Evolutionary conservation across 805 yeast species (phyloP).

Genomic region (Lipomyces spencermartinsiae): DNA sequence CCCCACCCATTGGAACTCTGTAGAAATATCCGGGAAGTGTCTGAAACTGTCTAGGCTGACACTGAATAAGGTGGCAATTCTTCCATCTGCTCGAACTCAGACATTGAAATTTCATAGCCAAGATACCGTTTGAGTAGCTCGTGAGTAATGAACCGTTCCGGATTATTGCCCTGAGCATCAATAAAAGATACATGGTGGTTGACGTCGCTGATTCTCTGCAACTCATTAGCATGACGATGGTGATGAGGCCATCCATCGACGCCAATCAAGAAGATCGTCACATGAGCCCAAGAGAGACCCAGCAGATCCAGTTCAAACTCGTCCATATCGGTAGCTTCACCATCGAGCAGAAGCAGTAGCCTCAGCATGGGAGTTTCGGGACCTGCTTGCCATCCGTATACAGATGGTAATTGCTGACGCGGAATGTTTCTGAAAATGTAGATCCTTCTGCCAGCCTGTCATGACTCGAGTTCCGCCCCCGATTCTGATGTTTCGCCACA

Average conservation of each 20-base stretch:
- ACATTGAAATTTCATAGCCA: conserved; percentile 5
- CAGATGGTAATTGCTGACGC: conserved; percentile 3
- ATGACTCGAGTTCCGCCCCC: conserved; percentile 13
- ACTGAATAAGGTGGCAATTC: conserved; percentile 9
- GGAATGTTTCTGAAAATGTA: conserved; percentile 4
- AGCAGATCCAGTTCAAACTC: conserved; percentile 10
- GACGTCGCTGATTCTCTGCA: conserved; percentile 6
- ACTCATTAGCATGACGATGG: conserved; percentile 9
- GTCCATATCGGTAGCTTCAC: conserved; percentile 12
- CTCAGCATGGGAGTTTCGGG: conserved; percentile 5
- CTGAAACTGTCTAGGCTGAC: not conserved
- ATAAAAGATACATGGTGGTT: conserved; percentile 8
- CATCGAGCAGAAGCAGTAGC: conserved; percentile 2
- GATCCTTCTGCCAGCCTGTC: conserved; percentile 6
- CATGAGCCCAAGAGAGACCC: conserved; percentile 7
- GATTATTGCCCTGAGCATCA: conserved; percentile 1
- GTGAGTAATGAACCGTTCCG: conserved; percentile 1
- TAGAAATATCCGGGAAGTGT: not conserved
- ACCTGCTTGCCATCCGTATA: conserved; percentile 8
- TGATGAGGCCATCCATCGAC: conserved; percentile 8
- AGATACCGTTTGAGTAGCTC: conserved; percentile 5
- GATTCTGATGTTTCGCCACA: conserved; percentile 4
- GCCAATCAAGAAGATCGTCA: conserved; percentile 5
- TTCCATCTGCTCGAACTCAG: conserved; percentile 8
- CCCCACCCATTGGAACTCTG: not conserved